These are phyloP conservation scores for Tubosaeta brunneosetosa DNA, from an alignment of 768 basidiomycete species.

Conservation along the genomic window DNA sequence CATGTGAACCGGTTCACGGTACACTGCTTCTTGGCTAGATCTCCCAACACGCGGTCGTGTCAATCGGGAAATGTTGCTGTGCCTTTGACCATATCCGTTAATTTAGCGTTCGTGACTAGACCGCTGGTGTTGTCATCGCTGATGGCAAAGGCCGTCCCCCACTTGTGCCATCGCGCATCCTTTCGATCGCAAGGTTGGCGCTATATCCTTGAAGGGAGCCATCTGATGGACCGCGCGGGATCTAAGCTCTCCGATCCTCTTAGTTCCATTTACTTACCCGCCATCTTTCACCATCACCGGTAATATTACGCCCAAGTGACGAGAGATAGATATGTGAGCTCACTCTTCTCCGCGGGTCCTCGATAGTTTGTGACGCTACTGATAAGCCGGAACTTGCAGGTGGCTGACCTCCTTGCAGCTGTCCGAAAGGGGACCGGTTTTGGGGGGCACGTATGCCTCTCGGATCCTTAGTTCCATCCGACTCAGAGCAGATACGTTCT, in stretches of 20 bases:
- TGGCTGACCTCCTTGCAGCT: background rate
- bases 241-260: slow-evolving; percentile 17
- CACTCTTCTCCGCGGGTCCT: slow-evolving; percentile 22
- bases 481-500: background rate
- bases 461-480: slow-evolving; percentile 1
- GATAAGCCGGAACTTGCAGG: slow-evolving; percentile 13
- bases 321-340: slow-evolving; percentile 6
- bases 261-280: background rate
- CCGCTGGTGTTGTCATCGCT: slow-evolving; percentile 11
- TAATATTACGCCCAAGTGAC: slow-evolving; percentile 4
- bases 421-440: background rate
- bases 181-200: slow-evolving; percentile 11
- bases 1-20: slow-evolving; percentile 7
- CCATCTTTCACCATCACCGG: background rate
- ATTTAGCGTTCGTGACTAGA: slow-evolving; percentile 26
- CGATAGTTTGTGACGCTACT: slow-evolving; percentile 20
- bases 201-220: slow-evolving; percentile 12
- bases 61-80: slow-evolving; percentile 25
- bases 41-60: slow-evolving; percentile 17
- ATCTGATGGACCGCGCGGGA: slow-evolving; percentile 18
- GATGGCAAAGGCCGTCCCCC: slow-evolving; percentile 23
- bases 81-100: slow-evolving; percentile 27
- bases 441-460: background rate
- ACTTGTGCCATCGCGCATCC: slow-evolving; percentile 5
- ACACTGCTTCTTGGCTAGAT: slow-evolving; percentile 21